Base-by-base conservation (phyloP, 805 yeast species). In the Kregervanrija fluxuum region DNA sequence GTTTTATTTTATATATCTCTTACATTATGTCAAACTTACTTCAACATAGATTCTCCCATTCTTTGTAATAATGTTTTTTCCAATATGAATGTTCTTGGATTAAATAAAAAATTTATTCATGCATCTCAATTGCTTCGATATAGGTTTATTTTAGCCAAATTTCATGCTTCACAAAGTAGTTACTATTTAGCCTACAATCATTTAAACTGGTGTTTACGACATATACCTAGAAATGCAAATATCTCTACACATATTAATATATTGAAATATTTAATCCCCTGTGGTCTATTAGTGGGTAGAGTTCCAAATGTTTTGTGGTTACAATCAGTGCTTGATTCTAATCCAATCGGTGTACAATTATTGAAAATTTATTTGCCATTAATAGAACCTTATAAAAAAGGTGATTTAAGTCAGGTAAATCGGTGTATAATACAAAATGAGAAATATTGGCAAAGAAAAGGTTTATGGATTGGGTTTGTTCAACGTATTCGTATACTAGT, bases 31-130 rank as follows among this genome's bases (percentile, higher is more conserved):
- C 65, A 62, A 48, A 62, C 75, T 0, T 80, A 80, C 56, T 75
- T 76, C 55, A 63, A 59, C 35, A 70, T 80, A 16, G 73, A 68
- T 30, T 76, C 74, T 30, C 82, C 84, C 5, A 65, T 78, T 51
- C 61, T 78, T 13, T 80, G 85, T 59, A 70, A 78, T 33, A 79
- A 80, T 52, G 77, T 80, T 35, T 78, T 79, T 54, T 71, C 81
- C 32, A 80, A 79, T 56, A 73, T 80, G 66, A 76, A 73, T 51
- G 74, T 70, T 40, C 67, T 80, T 14, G 63, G 66, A 17, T 61
- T 79, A 35, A 67, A 65, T 35, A 69, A 70, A 42, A 50, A 50
- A 3, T 58, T 64, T n/a, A 77, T 70, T 35, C 56, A 69, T 3
- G 65, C 54, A 36, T 59, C 69, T 13, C 77, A 76, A 49, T 70